These are phyloP conservation scores for Pseudonitzschia multiseries DNA, from an alignment of 108 stramenopile species.

Conservation along the genomic window DNA sequence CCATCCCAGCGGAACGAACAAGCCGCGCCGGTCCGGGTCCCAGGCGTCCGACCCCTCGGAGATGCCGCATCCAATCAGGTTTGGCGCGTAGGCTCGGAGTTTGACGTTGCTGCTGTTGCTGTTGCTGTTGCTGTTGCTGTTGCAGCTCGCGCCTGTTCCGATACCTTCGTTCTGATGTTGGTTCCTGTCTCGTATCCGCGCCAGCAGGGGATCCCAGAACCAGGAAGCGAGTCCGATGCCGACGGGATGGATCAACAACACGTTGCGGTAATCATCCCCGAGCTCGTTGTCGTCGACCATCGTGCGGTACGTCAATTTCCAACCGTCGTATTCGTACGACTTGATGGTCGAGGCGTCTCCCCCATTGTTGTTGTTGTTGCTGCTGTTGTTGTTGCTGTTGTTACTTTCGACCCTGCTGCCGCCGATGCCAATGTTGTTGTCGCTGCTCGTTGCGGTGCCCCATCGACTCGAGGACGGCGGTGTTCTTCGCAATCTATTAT, in stretches of 20 bases:
- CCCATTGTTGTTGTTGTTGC: too few species aligned
- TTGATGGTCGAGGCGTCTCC: neutral
- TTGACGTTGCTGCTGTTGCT: constrained; percentile 27
- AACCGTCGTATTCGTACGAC: constrained; percentile 44
- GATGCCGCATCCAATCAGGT: constrained; percentile 76
- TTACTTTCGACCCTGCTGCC: too few species aligned
- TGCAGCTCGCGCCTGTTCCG: too few species aligned
- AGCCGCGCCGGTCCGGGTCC: constrained; percentile 43
- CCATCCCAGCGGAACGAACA: constrained; percentile 65
- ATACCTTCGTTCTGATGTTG: constrained; percentile 35
- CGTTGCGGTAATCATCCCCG: neutral
- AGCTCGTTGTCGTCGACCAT: constrained; percentile 36
- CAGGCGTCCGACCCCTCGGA: constrained; percentile 51
- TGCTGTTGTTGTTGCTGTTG: too few species aligned
- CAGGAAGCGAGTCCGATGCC: constrained; percentile 68
- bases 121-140: too few species aligned
- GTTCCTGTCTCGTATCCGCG: constrained; percentile 14
- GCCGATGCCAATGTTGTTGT: too few species aligned
- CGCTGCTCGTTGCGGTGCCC: too few species aligned
- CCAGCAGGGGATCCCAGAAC: constrained; percentile 48
- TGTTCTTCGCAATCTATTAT: neutral
- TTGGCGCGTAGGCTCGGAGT: constrained; percentile 40
- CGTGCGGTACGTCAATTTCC: constrained; percentile 59
- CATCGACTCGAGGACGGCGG: neutral
- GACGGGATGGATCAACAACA: constrained; percentile 69